Evolutionary conservation across 1,139 yeast species (phyloP), one percentile per base, ranked within the genome.

Genomic region (Hansenula sp.): DNA sequence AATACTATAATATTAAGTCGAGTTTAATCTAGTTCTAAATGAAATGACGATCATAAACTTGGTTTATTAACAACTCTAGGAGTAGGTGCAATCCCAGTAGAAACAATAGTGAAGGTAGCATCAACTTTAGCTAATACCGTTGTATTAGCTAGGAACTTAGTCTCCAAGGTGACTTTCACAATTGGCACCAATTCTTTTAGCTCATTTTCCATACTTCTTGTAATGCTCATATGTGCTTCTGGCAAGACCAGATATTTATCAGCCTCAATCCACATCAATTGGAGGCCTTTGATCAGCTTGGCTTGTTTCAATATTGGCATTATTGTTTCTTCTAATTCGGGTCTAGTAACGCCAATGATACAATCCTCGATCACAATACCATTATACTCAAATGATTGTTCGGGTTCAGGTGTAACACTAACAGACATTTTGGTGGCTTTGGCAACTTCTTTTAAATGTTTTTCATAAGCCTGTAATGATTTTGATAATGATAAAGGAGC

Each of bases 331-430:
- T 69, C 74, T 12, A 79, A 48, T 28, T 72, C 76, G 10, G 70
- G 74, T 44, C 64, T 66, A 0, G 79, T 71, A 3, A 77, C 69
- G 0, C 86, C 87, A 42, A 74, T 69, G 39, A 77, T 74, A 3
- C 77, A 68, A 48, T 79, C 82, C 40, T 68, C 68, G 18, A 84
- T 70, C 8, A 77, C 52, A 42, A 84, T 64, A 0, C 85, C 79
- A 61, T 84, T 84, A 60, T 44, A 50, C 13, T 48, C 47, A 2
- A 57, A 58, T 18, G 42, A 46, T 21, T 47, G 49, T 9, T 42
- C 25, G 7, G 34, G 27, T 18, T 25, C 51, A 49, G 40, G 13
- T 2, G 30, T 25, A 4, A 40, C 33, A 11, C 36, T 15, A 48
- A 63, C 54, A 7, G 56, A 52, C 9, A 60, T 47, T 38, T 53